Base-by-base conservation (phyloP, 768 basidiomycete species). In the Termitomyces bulborhizus region DNA sequence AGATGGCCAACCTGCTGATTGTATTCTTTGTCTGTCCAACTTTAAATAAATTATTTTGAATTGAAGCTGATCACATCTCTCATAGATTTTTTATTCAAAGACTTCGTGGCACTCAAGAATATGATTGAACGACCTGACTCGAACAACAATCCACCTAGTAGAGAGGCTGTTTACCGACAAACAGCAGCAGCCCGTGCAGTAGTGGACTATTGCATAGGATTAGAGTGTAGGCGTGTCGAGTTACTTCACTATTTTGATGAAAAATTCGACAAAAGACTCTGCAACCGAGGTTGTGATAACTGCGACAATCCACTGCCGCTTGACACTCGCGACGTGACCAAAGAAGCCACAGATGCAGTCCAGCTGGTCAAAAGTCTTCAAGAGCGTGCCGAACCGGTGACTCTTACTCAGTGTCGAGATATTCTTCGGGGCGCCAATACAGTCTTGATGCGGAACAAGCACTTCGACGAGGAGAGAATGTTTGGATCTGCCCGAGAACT, bases 231-330 rank as follows among this genome's bases (percentile, higher is more conserved):
- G 13, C 86, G 97, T 3, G 77, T 81, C 5, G 90, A 92, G 61
- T 74, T 98, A n/a, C 80, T 99, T 16, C 78, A 80, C n/a, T 90
- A 91, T 68, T 98, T 97, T 62, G 84, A 83, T 58, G 91, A 99
- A 66, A 73, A 73, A 8, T 98, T 98, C 69, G 79, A 86, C 57
- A 72, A 78, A 32, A 71, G 66, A 26, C 60, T 82, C 15, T 99
- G 97, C 65, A 68, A 79, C 37, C 72, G 76, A 40, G 76, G 78
- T 4, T 99, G 97, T 68, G 90, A 98, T 68, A 94, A 91, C 59
- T 99, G 97, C 66, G 70, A 78, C 42, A 73, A 79, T 49, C 72
- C 73, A 32, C 72, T 75, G 15, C 73, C 71, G 8, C 62, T 77
- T 5, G 64, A 76, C 16, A 71, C 70, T 11, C 69, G 76, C 39